These are phyloP conservation scores for Saussurea involucrata DNA, from an alignment of 129 eudicot genomes.

Conservation along the genomic window DNA sequence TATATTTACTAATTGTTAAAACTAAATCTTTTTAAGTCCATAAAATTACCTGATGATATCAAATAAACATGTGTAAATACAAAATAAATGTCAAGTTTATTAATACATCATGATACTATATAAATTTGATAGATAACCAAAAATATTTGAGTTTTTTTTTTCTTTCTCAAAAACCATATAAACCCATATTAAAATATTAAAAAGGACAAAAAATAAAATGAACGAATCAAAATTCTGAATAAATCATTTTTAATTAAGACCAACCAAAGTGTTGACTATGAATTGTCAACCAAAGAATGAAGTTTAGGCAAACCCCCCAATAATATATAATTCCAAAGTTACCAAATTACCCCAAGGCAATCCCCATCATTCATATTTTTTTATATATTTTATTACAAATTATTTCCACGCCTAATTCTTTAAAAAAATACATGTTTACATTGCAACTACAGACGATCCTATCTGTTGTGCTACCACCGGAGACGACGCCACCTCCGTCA, in stretches of 20 bases:
- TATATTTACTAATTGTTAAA: too few species aligned
- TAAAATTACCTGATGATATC: too few species aligned
- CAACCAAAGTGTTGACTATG: background rate
- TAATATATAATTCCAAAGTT: background rate
- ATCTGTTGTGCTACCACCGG: conserved; percentile 47
- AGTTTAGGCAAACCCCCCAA: background rate
- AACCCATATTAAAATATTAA: too few species aligned
- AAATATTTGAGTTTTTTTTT: too few species aligned
- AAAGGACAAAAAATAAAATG: too few species aligned
- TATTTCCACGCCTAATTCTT: conserved; percentile 16
- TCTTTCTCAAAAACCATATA: too few species aligned
- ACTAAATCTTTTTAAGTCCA: too few species aligned
- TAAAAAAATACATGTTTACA: conserved; percentile 8
- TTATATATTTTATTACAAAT: conserved; percentile 18
- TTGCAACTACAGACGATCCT: conserved; percentile 45
- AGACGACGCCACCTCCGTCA: conserved; percentile 36
- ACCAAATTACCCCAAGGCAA: background rate
- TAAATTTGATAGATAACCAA: too few species aligned
- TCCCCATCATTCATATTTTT: background rate
- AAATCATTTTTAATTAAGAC: background rate
- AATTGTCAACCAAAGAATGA: conserved; percentile 11
- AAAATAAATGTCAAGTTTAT: too few species aligned
- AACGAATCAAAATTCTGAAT: background rate
- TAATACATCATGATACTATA: background rate
- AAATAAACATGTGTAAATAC: too few species aligned